Evolutionary conservation across 1,284 basidiomycete genomes (phyloP), one percentile per base, ranked within the genome.

Genomic region (Ustilago bromivora): DNA sequence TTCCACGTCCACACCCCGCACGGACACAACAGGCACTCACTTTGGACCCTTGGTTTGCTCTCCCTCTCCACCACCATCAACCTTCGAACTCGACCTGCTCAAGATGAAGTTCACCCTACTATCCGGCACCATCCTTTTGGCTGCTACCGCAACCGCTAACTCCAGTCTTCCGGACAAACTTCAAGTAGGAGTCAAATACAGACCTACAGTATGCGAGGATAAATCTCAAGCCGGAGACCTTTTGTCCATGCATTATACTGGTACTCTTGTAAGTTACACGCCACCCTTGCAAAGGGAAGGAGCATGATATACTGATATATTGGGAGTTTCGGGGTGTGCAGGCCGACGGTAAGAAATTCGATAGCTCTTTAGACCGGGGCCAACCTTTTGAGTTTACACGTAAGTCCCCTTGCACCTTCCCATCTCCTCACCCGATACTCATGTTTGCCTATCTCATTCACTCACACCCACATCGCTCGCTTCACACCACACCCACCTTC

Each of bases 281-380:
- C 12, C 19, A 38, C 40, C 6, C 34, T n/a, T 34, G 17, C 28
- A 17, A 35, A 19, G 2, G 2, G 1, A 10, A 38, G 17, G 11
- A 10, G 17, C 35, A 23, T 19, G 3, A 6, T 19, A 10, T 11
- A 28, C 19, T 13, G 11, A n/a, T 52, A 36, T 5, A 17, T 8
- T 17, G 19, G 12, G 17, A 23, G 15, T 40, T 13, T 34, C 32
- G 2, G 19, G 28, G 23, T 17, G 0, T 4, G 32, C 38, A 68
- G 57, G 87, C 89, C n/a, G 91, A 89, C 66, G 92, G 92, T 15
- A 89, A 89, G 60, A 92, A 93, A 86, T 95, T 95, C 81, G 94
- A 95, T 86, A 94, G 92, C 7, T 94, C 92, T 90, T 80, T 88
- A 38, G 89, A 89, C 83, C 83, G 89, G 6, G 88, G 87, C 43